Evolutionary conservation across 768 basidiomycete genomes (phyloP).

Genomic region (Termitomyces sp.): DNA sequence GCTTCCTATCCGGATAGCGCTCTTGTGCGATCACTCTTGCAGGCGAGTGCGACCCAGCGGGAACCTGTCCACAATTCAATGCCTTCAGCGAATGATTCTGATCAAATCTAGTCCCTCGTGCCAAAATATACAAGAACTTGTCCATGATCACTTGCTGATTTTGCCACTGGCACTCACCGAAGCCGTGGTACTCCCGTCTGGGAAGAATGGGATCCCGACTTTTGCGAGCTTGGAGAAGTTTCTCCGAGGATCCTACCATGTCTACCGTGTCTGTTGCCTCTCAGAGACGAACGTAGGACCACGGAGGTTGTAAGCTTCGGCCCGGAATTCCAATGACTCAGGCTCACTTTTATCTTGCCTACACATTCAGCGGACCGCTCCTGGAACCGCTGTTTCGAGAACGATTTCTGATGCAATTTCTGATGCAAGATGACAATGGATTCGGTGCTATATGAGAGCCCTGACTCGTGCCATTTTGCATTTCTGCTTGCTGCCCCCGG

Average conservation of each 20-base stretch:
- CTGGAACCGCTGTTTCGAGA: conserved; percentile 5
- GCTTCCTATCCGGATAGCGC: background rate
- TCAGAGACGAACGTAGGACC: background rate
- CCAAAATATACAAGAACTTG: conserved; percentile 1
- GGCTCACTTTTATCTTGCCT: background rate
- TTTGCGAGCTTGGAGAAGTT: conserved; percentile 9
- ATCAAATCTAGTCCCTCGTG: conserved; percentile 7
- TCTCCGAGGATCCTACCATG: conserved; percentile 3
- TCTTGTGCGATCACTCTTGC: background rate
- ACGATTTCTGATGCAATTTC: conserved; percentile 10
- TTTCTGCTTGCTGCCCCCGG: background rate
- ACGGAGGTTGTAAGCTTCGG: conserved; percentile 9
- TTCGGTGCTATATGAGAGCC: conserved; percentile 1
- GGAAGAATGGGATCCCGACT: conserved; percentile 6
- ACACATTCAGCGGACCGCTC: background rate
- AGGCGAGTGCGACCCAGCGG: conserved; percentile 6
- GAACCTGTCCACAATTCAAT: background rate
- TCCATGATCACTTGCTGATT: background rate
- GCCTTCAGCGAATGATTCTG: conserved; percentile 7
- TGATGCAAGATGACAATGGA: background rate
- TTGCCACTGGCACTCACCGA: background rate
- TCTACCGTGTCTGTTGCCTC: background rate
- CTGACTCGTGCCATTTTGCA: background rate
- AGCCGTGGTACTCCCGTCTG: conserved; percentile 5
- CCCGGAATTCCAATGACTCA: conserved; percentile 5